phyloP scores from a whole-genome alignment of 1,139 yeast genomes.

The Sugiyamaella neomexicana region DNA sequence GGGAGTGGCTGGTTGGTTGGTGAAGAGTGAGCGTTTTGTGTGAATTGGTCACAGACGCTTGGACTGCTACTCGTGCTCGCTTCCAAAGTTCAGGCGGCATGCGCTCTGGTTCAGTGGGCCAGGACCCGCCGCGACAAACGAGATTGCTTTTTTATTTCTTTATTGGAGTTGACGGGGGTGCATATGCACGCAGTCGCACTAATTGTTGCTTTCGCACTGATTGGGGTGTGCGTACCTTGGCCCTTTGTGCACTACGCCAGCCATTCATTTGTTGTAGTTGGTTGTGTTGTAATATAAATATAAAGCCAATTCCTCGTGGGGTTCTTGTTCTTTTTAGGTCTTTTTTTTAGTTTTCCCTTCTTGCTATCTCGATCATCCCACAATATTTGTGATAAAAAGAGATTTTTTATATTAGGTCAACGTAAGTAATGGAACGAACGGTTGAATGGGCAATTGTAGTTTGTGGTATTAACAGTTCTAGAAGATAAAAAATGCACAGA shows the following conservation, averaged over 20 bases:
- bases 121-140: background rate
- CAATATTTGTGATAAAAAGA: conserved; percentile 8
- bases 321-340: background rate
- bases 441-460: background rate
- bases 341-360: conserved; percentile 2
- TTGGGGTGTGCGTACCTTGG: conserved; percentile 9
- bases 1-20: too few species aligned
- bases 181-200: conserved; percentile 1
- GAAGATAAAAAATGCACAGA: conserved; percentile 75
- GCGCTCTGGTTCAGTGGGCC: background rate
- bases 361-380: background rate
- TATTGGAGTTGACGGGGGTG: background rate
- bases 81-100: too few species aligned
- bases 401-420: conserved; percentile 4
- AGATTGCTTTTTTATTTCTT: conserved; percentile 4
- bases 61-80: too few species aligned
- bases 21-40: too few species aligned
- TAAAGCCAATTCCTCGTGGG: conserved; percentile 15
- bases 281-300: conserved; percentile 14
- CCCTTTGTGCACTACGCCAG: conserved; percentile 14
- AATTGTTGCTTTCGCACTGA: conserved; percentile 5
- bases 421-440: background rate
- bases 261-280: conserved; percentile 15
- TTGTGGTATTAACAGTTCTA: background rate
- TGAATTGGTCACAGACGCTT: too few species aligned